These are phyloP conservation scores for Coemansia pectinata DNA, from an alignment of 192 early-diverging fungal species.

Conservation along the genomic window DNA sequence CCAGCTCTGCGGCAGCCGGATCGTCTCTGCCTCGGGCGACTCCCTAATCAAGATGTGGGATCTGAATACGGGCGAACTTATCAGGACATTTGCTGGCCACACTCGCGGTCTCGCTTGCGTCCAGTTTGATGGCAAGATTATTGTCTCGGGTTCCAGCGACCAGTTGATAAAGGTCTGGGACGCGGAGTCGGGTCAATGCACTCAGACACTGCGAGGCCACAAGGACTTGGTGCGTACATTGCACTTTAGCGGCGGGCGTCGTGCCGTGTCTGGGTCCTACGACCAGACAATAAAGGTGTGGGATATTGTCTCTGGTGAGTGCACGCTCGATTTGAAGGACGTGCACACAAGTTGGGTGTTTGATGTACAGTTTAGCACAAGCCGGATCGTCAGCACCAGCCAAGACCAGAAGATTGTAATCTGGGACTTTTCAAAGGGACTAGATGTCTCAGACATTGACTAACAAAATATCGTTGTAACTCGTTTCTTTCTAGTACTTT, in stretches of 20 bases:
- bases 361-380: slow-evolving; percentile 86
- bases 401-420: slow-evolving; percentile 64
- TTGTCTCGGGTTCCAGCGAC: slow-evolving; percentile 82
- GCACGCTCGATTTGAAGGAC: slow-evolving; percentile 68
- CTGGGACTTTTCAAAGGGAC: slow-evolving; percentile 57
- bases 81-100: slow-evolving; percentile 80
- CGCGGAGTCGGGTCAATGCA: slow-evolving; percentile 63
- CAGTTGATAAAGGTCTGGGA: slow-evolving; percentile 85
- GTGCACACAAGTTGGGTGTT: slow-evolving; percentile 95
- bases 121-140: slow-evolving; percentile 75
- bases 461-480: background rate
- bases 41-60: slow-evolving; percentile 80
- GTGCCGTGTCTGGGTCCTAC: slow-evolving; percentile 89
- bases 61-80: slow-evolving; percentile 63
- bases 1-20: slow-evolving; percentile 65
- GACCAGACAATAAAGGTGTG: slow-evolving; percentile 95
- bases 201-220: slow-evolving; percentile 65
- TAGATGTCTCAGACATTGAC: slow-evolving; percentile 43
- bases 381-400: slow-evolving; percentile 76
- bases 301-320: slow-evolving; percentile 80
- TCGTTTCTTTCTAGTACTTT: background rate
- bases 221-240: slow-evolving; percentile 81
- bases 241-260: slow-evolving; percentile 71
- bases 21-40: slow-evolving; percentile 88
- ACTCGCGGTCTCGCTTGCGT: slow-evolving; percentile 80